These are phyloP conservation scores for Flaveria ramosissima DNA, from an alignment of 129 eudicot genomes.

Conservation along the genomic window DNA sequence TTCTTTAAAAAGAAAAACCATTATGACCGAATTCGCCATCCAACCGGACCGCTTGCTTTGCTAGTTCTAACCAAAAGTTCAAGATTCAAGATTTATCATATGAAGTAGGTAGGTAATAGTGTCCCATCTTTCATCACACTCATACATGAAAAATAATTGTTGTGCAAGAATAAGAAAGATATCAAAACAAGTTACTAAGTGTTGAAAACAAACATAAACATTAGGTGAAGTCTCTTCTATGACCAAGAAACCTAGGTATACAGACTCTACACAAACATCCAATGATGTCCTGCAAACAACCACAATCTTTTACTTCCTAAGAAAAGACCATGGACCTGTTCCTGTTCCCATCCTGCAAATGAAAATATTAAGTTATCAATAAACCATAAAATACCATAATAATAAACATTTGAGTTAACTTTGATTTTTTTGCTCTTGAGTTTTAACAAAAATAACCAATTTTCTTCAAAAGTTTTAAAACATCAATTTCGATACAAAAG, in stretches of 20 bases:
- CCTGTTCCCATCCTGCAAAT: constrained; percentile 59
- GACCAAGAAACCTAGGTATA: constrained; percentile 2
- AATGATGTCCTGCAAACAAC: background rate
- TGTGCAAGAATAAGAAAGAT: background rate
- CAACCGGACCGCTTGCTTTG: too few species aligned
- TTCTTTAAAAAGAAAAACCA: too few species aligned
- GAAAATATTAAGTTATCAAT: background rate
- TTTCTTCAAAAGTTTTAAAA: too few species aligned
- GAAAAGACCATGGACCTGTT: constrained; percentile 88
- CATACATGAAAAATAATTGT: too few species aligned
- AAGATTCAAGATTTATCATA: background rate
- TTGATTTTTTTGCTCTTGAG: too few species aligned
- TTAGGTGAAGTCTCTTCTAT: background rate
- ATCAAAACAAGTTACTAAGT: constrained; percentile 3
- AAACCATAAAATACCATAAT: background rate
- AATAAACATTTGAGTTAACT: background rate
- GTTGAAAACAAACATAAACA: constrained; percentile 14
- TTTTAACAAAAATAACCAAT: too few species aligned
- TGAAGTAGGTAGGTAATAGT: too few species aligned
- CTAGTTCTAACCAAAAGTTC: background rate
- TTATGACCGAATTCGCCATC: too few species aligned
- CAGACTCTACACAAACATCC: background rate
- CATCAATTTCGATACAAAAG: too few species aligned
- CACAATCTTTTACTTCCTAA: constrained; percentile 35
- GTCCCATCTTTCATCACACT: too few species aligned